Conservation (phyloP, 257 asterid genomes). For the Thymus quinquecostatus region DNA sequence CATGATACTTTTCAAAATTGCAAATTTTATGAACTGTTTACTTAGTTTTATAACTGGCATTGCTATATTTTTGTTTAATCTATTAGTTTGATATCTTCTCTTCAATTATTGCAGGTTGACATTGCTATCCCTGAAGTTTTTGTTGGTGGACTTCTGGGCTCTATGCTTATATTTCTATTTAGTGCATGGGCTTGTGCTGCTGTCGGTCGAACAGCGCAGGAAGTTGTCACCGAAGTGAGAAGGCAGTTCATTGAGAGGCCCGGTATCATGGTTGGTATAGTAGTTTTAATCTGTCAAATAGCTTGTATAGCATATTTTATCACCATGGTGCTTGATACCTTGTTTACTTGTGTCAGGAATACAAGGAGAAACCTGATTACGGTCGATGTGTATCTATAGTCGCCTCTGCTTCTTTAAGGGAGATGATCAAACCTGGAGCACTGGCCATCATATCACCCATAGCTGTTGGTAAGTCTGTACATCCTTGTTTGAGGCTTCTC, state of each 20-base stretch:
- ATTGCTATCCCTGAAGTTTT: constrained; percentile 98
- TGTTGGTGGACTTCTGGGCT: constrained; percentile 94
- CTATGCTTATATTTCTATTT: constrained; percentile 93
- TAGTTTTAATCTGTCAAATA: constrained; percentile 24
- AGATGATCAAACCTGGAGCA: constrained; percentile 99
- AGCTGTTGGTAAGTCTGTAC: constrained; percentile 64
- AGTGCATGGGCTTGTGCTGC: constrained; percentile 99
- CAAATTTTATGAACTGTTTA: constrained; percentile 4
- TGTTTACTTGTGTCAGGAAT: constrained; percentile 59
- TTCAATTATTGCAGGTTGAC: constrained; percentile 69
- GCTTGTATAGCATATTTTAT: constrained; percentile 18
- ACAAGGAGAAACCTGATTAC: constrained; percentile 98
- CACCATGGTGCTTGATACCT: constrained; percentile 22
- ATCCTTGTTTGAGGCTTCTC: constrained; percentile 18
- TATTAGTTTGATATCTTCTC: constrained; percentile 14
- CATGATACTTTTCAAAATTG: constrained; percentile 14
- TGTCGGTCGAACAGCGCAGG: constrained; percentile 98
- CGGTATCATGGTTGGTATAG: constrained; percentile 87
- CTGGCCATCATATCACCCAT: constrained; percentile 95
- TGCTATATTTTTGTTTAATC: neutral
- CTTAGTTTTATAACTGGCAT: constrained; percentile 14
- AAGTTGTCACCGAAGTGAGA: constrained; percentile 97
- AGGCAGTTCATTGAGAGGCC: constrained; percentile 99
- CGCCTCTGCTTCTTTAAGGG: constrained; percentile 96
- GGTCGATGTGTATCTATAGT: constrained; percentile 96